Conservation (phyloP, 164 flowering plant species). For the Sedum album region DNA sequence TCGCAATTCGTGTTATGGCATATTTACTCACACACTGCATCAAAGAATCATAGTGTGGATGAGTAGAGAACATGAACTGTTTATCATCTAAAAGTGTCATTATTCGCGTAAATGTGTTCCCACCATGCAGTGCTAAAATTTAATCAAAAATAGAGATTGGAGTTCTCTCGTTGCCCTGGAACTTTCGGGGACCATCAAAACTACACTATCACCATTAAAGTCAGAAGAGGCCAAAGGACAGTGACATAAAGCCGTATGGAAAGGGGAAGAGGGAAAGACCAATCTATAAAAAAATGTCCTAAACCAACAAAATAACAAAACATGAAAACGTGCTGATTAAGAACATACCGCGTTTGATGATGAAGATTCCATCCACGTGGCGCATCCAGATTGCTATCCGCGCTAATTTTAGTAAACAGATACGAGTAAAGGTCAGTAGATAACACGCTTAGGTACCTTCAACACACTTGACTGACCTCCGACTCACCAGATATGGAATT, state of each 20-base stretch:
- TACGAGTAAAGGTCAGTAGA: not conserved
- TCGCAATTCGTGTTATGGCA: too few relatives aligned
- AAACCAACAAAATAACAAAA: not conserved
- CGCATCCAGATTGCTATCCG: not conserved
- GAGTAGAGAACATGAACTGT: too few relatives aligned
- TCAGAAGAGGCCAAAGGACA: not conserved
- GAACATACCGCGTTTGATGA: conserved; percentile 3
- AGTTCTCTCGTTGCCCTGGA: not conserved
- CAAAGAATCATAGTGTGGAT: too few relatives aligned
- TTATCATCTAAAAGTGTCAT: too few relatives aligned
- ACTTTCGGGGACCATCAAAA: not conserved
- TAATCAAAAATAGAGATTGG: too few relatives aligned
- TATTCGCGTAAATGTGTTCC: too few relatives aligned
- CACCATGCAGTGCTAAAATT: too few relatives aligned
- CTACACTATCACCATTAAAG: not conserved
- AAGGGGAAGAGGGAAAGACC: too few relatives aligned
- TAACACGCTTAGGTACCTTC: not conserved
- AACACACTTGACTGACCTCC: not conserved
- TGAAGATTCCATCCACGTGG: not conserved
- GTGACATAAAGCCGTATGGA: not conserved
- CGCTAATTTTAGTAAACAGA: not conserved
- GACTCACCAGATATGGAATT: not conserved
- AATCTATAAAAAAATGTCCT: not conserved
- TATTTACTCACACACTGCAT: too few relatives aligned
- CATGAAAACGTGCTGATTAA: not conserved